Percentiles rank a stretch among this genome's conserved stretches.
These are phyloP conservation scores for Aureobasidium sp. DNA, from an alignment of 2,329 filamentous ascomycete species.

Conservation along the genomic window DNA sequence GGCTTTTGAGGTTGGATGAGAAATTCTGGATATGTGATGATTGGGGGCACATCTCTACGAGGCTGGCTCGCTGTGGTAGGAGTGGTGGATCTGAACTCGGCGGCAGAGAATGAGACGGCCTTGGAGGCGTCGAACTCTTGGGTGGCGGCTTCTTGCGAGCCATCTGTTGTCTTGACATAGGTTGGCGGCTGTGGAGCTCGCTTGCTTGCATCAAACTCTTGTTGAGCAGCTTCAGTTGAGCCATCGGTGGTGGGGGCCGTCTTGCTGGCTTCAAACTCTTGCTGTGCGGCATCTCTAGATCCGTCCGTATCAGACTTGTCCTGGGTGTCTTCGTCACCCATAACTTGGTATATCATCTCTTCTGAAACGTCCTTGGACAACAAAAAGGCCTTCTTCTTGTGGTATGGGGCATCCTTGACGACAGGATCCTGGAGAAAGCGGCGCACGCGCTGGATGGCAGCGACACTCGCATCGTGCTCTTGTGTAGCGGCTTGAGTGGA, in stretches of 20 bases:
- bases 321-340: conserved; percentile 30
- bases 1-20: conserved; percentile 52
- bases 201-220: conserved; percentile 13
- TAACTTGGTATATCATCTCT: conserved; percentile 60
- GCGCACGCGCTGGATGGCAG: conserved; percentile 57
- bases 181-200: not conserved
- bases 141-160: not conserved
- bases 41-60: conserved; percentile 47
- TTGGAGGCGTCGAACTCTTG: conserved; percentile 14
- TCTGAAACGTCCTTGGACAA: conserved; percentile 65
- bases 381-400: conserved; percentile 71
- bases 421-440: conserved; percentile 69
- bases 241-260: not conserved
- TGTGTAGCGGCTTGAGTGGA: not conserved
- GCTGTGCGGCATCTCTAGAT: not conserved
- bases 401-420: conserved; percentile 60
- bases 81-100: conserved; percentile 62
- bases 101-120: conserved; percentile 57
- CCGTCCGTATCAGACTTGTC: not conserved
- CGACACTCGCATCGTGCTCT: conserved; percentile 9
- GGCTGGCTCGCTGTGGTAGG: not conserved
- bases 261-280: conserved; percentile 7
- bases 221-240: not conserved
- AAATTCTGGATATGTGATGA: conserved; percentile 62
- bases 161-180: conserved; percentile 5